Evolutionary conservation across 1,139 yeast species (phyloP), one percentile per base, ranked within the genome.

Genomic region (Scheffersomyces cryptocercus): DNA sequence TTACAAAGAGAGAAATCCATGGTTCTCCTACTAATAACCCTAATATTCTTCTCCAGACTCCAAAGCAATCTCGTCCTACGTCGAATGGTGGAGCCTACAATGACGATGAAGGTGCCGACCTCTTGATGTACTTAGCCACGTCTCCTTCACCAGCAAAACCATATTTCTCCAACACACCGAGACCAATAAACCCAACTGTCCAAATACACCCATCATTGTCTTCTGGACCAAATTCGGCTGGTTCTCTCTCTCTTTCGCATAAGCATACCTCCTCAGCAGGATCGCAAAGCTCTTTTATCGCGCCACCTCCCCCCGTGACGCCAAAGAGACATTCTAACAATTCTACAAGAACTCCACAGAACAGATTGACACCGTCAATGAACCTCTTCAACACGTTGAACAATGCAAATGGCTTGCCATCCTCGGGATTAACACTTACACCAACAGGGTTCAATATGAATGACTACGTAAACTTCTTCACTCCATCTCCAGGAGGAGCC

Each of bases 391-490:
- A 56, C 55, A 45, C 57, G 52, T 32, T 62, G 53, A 59, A 46
- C 45, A 58, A 45, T 44, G 61, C 53, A 37, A 53, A 51, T 35
- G 71, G 67, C 9, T 58, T 73, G 35, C 79, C 79, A 3, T 72
- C 77, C 1, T 70, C 73, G 8, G 78, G 78, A 2, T 58, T 74
- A 39, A 69, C 64, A 3, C 61, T 72, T 40, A 79, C 83, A 30
- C 85, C 88, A 0, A 85, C 88, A 3, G 89, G 88, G 7, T 87
- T 88, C 67, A 86, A 88, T 60, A 81, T 88, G 82, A 84, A 82
- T 56, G 96, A 88, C 58, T 88, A 87, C 60, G 86, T 88, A 37
- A 85, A 85, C 58, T 80, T 84, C 54, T 82, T 84, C 56, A 82
- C 89, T 1, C 95, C 95, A 4, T 82, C 88, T 5, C 93, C 93